A percentile compares a stretch with the other conserved stretches of the same genome.
Evolutionary conservation across 441 rosid genomes (phyloP).

Genomic region (Adansonia grandidieri): DNA sequence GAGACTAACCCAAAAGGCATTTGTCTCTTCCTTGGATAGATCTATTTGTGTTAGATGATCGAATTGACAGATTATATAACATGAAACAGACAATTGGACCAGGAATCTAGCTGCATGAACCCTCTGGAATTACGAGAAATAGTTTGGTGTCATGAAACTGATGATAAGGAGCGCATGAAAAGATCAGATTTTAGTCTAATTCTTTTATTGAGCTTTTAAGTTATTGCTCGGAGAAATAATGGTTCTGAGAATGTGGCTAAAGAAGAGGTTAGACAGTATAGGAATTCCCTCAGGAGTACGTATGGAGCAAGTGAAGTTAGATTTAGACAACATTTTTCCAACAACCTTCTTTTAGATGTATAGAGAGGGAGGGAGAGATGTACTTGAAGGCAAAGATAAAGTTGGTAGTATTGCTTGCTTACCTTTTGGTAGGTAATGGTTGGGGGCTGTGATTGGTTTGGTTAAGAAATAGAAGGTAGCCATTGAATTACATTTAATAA

Average conservation of each 20-base stretch:
- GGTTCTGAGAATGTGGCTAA: slow-evolving; percentile 20
- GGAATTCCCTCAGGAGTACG: slow-evolving; percentile 41
- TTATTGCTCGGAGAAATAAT: slow-evolving; percentile 25
- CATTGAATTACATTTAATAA: too few relatives aligned
- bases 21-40: too few relatives aligned
- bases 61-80: slow-evolving; percentile 21
- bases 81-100: slow-evolving; percentile 13
- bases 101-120: slow-evolving; percentile 22
- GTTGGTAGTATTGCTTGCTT: slow-evolving; percentile 41
- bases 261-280: slow-evolving; percentile 28
- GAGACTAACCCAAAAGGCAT: too few relatives aligned
- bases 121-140: slow-evolving; percentile 17
- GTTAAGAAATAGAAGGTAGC: slow-evolving; percentile 26
- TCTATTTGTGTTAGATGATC: not conserved
- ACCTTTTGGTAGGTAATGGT: slow-evolving; percentile 27
- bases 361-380: slow-evolving; percentile 28
- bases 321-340: slow-evolving; percentile 48
- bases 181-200: not conserved
- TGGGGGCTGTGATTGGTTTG: slow-evolving; percentile 31
- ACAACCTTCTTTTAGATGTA: slow-evolving; percentile 40
- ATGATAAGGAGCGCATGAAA: not conserved
- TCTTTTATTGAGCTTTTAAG: not conserved
- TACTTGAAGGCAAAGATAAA: slow-evolving; percentile 22
- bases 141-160: slow-evolving; percentile 5
- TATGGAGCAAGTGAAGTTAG: slow-evolving; percentile 49